phyloP scores from a whole-genome alignment of 1,139 yeast species.

The Geotrichum histeridarum region DNA sequence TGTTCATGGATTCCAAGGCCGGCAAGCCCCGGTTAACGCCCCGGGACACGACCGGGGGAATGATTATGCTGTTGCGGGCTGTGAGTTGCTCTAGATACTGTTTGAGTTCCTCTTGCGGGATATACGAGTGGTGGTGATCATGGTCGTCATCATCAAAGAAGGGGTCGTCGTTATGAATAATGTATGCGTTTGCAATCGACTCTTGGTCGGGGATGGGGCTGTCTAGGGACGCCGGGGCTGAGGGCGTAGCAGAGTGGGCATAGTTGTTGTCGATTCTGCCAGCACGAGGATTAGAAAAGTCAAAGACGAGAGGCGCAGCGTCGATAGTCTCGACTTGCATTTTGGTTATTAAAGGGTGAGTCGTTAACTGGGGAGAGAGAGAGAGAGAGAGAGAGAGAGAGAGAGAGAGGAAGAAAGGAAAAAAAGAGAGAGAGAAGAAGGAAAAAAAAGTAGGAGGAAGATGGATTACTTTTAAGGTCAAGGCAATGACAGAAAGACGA shows the following conservation, averaged over 20 bases:
- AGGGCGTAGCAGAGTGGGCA: neutral
- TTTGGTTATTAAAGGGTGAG: neutral
- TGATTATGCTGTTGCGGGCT: neutral
- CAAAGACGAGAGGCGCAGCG: slow-evolving; percentile 11
- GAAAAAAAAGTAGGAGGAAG: neutral
- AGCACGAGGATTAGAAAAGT: neutral
- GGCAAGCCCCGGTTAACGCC: slow-evolving; percentile 10
- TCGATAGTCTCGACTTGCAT: slow-evolving; percentile 13
- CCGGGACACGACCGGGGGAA: slow-evolving; percentile 6
- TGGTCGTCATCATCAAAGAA: neutral
- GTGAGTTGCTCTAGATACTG: slow-evolving; percentile 1
- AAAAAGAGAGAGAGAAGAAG: neutral
- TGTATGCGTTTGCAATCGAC: neutral
- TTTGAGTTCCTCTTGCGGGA: slow-evolving; percentile 9
- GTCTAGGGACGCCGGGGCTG: neutral
- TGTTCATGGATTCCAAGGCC: slow-evolving; percentile 4
- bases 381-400: neutral
- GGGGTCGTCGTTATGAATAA: neutral
- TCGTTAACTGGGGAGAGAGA: neutral
- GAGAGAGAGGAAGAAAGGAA: neutral
- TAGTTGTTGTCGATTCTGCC: neutral
- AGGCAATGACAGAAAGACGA: neutral
- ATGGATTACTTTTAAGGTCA: neutral
- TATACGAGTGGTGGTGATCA: neutral
- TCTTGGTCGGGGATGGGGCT: neutral